Evolutionary conservation across 1,284 basidiomycete genomes (phyloP).

Genomic region (Ustilago xerochloae): DNA sequence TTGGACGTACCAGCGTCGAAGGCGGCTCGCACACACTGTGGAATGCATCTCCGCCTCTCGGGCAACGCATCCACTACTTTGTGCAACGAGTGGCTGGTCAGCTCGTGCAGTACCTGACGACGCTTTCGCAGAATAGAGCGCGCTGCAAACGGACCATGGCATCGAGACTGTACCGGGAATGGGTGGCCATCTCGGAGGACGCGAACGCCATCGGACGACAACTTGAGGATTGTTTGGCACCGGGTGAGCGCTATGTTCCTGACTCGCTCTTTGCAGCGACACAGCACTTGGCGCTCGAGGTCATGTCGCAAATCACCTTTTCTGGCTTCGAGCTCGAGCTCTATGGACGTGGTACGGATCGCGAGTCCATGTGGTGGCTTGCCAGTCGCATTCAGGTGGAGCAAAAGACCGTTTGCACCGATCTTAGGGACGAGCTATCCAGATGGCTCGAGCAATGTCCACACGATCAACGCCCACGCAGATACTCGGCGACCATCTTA

Average conservation of each 20-base stretch:
- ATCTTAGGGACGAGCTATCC: slow-evolving; percentile 34
- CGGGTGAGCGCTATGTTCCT: slow-evolving; percentile 26
- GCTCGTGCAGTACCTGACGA: slow-evolving; percentile 45
- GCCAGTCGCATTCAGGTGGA: slow-evolving; percentile 42
- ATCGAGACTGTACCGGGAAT: slow-evolving; percentile 41
- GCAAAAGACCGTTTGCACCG: slow-evolving; percentile 33
- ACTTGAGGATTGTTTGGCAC: slow-evolving; percentile 22
- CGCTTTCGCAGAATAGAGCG: slow-evolving; percentile 53
- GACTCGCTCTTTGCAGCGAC: slow-evolving; percentile 70
- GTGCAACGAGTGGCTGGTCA: slow-evolving; percentile 41
- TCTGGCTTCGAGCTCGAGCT: slow-evolving; percentile 82
- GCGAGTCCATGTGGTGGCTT: slow-evolving; percentile 47
- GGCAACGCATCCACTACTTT: slow-evolving; percentile 42
- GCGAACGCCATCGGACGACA: slow-evolving; percentile 31
- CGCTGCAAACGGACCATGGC: slow-evolving; percentile 47
- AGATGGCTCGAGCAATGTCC: slow-evolving; percentile 8
- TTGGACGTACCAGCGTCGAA: slow-evolving; percentile 34
- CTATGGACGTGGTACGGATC: slow-evolving; percentile 71
- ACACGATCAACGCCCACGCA: slow-evolving; percentile 10
- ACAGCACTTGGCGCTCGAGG: slow-evolving; percentile 74
- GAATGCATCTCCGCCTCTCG: slow-evolving; percentile 31
- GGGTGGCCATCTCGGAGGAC: slow-evolving; percentile 45
- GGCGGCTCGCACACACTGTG: slow-evolving; percentile 25
- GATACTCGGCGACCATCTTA: slow-evolving; percentile 9
- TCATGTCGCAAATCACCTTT: slow-evolving; percentile 77